These are phyloP conservation scores for Perkinsus chesapeaki DNA, from an alignment of 169 alveolate genomes.

Conservation along the genomic window DNA sequence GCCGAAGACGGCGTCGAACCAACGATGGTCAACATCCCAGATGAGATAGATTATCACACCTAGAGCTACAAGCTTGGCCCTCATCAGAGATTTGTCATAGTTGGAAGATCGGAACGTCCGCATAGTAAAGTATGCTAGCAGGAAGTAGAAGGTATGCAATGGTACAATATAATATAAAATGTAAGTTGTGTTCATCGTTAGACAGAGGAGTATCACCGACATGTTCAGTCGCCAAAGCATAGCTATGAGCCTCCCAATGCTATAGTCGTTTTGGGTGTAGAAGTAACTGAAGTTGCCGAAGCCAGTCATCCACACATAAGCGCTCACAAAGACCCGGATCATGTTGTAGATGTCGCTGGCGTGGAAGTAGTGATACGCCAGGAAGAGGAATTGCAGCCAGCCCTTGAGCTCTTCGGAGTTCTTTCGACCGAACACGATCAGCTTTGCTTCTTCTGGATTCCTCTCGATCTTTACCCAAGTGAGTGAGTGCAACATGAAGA, in stretches of 20 bases:
- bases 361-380: constrained; percentile 12
- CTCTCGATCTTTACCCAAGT: background rate
- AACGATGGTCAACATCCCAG: background rate
- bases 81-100: background rate
- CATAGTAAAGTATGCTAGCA: background rate
- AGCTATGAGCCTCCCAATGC: background rate
- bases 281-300: constrained; percentile 12
- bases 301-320: constrained; percentile 15
- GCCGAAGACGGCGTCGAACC: background rate
- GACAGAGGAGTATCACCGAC: background rate
- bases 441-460: background rate
- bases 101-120: background rate
- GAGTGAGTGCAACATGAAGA: background rate
- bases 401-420: constrained; percentile 16
- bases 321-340: constrained; percentile 9
- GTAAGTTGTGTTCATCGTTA: background rate
- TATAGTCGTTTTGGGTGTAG: background rate
- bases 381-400: constrained; percentile 12
- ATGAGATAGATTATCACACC: background rate
- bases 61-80: background rate
- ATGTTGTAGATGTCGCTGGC: constrained; percentile 6
- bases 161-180: constrained; percentile 13
- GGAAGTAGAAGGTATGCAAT: constrained; percentile 10
- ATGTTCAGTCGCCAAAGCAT: constrained; percentile 4
- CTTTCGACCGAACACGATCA: background rate